Evolutionary conservation across 2,329 filamentous ascomycete species (phyloP), one percentile per base, ranked within the genome.

Genomic region (Xylariales sp.): DNA sequence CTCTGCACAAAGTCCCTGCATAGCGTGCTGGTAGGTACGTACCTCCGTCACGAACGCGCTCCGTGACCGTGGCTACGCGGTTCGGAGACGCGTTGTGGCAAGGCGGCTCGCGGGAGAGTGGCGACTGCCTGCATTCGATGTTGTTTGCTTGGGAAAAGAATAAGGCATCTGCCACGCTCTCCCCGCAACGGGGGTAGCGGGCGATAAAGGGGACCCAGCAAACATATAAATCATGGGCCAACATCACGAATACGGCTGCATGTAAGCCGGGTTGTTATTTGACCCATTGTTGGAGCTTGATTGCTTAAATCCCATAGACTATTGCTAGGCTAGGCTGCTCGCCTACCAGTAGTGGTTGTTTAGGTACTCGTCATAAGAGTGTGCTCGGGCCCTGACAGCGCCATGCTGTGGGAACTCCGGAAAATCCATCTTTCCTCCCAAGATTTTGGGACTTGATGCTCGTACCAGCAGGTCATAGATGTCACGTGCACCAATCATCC

Each of bases 401-500:
- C 7, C 23, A 16, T 28, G 30, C 7, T n/a, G n/a, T 45, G 10
- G 16, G 3, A 18, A n/a, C 30, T 23, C 36, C 45, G 45, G 23
- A 32, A 32, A 41, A 18, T 5, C 1, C 4, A 32, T 10, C 45
- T 23, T 23, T 5, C 3, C 12, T 39, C 10, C 16, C 23, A 28
- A n/a, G 10, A 23, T 16, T 32, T 46, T 3, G 3, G 7, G 30
- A 36, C n/a, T 28, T 16, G 39, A 18, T 62, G 39, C 12, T 54
- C 28, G 39, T 30, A 55, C 39, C 3, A 32, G 30, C 18, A 62
- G 30, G 39, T 55, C 12, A 10, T 12, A 34, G 6, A n/a, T 48
- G 50, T 62, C 50, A 62, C 50, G 41, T 62, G 59, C 39, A 43
- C 18, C 30, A 23, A 43, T 32, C 30, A 23, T 28, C 10, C 7